Conservation (phyloP, 2,329 filamentous ascomycete genomes). For the Cryphonectria carpinicola region DNA sequence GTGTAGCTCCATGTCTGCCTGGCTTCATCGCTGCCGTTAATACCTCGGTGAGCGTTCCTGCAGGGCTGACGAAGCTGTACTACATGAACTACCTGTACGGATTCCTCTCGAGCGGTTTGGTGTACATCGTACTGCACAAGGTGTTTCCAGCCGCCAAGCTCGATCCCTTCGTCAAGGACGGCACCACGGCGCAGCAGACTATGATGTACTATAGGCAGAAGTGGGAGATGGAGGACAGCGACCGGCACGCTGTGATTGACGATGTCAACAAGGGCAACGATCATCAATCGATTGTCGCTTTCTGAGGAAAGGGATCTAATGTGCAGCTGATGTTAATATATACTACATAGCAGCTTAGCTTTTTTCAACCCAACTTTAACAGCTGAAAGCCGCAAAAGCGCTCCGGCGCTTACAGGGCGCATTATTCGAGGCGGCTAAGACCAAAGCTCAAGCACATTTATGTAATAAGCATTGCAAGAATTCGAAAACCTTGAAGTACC, state of each 20-base stretch:
- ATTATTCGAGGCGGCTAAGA: background rate
- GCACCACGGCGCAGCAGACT: conserved; percentile 1
- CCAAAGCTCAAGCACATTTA: background rate
- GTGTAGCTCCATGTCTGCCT: conserved; percentile 45
- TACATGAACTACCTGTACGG: conserved; percentile 46
- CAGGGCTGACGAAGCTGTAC: conserved; percentile 45
- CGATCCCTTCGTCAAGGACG: conserved; percentile 36
- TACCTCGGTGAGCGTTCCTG: conserved; percentile 37
- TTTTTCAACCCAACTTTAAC: background rate
- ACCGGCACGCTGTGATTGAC: background rate
- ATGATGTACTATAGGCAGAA: conserved; percentile 3
- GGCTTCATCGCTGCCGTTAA: conserved; percentile 48
- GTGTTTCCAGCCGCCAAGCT: conserved; percentile 36
- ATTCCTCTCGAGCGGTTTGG: conserved; percentile 39
- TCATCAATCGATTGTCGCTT: background rate
- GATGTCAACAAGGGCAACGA: background rate
- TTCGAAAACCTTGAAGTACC: background rate
- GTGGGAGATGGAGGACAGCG: conserved; percentile 2
- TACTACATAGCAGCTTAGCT: background rate
- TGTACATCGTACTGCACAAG: conserved; percentile 39
- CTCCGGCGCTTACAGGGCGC: background rate
- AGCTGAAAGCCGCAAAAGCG: background rate
- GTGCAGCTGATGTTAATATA: background rate
- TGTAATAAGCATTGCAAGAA: background rate
- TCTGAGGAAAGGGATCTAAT: background rate